These are phyloP conservation scores for Auriculariales sp. DNA, from an alignment of 768 basidiomycete genomes.

Conservation along the genomic window DNA sequence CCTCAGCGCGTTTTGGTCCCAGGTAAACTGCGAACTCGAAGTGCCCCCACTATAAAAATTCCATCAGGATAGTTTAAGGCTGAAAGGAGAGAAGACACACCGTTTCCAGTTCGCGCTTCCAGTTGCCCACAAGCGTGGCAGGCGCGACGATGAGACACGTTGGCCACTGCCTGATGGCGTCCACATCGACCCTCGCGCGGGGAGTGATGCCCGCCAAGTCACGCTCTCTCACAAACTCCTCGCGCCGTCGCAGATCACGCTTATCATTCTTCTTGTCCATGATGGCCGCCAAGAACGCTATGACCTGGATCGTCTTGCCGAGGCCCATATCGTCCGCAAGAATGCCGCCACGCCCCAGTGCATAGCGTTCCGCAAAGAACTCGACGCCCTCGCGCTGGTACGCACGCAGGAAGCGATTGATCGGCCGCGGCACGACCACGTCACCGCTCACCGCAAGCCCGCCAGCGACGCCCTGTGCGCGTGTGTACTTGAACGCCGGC, in stretches of 20 bases:
- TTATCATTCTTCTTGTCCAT: conserved; percentile 67
- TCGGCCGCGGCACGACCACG: conserved; percentile 18
- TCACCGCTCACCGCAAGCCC: neutral
- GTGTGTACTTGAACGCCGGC: neutral
- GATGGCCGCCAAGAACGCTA: conserved; percentile 78
- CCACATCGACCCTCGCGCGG: conserved; percentile 10
- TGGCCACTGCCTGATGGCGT: conserved; percentile 54
- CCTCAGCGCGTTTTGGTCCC: conserved; percentile 39
- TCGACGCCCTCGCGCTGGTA: conserved; percentile 81
- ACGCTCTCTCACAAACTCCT: conserved; percentile 46
- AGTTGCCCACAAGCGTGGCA: conserved; percentile 69
- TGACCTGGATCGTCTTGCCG: conserved; percentile 87
- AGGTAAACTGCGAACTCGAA: conserved; percentile 74
- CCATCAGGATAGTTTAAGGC: neutral
- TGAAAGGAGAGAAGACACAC: conserved; percentile 25
- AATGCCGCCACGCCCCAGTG: conserved; percentile 55
- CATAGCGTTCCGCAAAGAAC: conserved; percentile 68
- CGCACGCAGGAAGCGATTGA: conserved; percentile 77
- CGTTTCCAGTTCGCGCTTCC: conserved; percentile 78
- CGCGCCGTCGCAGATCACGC: conserved; percentile 52
- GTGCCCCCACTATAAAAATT: conserved; percentile 65
- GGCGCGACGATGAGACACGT: conserved; percentile 85
- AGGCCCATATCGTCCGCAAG: conserved; percentile 93
- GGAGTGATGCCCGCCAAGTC: conserved; percentile 50
- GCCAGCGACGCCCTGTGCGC: neutral